Conservation (phyloP, 2,329 filamentous ascomycete genomes). For the Fusarium staphyleae region DNA sequence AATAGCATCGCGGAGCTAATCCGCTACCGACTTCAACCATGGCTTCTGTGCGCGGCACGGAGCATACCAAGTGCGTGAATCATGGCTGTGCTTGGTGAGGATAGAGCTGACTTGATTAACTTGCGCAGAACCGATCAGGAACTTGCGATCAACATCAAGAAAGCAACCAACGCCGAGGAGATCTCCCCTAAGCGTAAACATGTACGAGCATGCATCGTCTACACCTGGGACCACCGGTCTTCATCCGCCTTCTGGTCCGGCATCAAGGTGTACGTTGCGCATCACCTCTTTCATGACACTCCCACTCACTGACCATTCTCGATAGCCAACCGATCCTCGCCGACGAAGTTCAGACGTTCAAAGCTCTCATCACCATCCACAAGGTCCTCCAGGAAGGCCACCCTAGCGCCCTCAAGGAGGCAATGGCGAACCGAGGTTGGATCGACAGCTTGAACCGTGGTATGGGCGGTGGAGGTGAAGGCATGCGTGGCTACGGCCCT, state of each 20-base stretch:
- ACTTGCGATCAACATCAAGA: conserved; percentile 73
- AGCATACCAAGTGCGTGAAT: conserved; percentile 48
- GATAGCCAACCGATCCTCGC: conserved; percentile 92
- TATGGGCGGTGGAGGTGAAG: conserved; percentile 80
- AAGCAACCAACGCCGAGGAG: conserved; percentile 73
- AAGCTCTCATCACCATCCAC: conserved; percentile 95
- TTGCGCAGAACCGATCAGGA: conserved; percentile 68
- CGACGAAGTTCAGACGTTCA: conserved; percentile 99
- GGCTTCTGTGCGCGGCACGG: conserved; percentile 44
- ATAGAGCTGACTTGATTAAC: conserved; percentile 23
- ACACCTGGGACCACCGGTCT: conserved; percentile 99
- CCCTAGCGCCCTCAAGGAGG: conserved; percentile 84
- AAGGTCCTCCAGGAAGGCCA: conserved; percentile 98
- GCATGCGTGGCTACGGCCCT: conserved; percentile 86
- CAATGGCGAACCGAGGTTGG: conserved; percentile 87
- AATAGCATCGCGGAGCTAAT: conserved; percentile 24
- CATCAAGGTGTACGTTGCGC: conserved; percentile 87
- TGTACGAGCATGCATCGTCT: conserved; percentile 97
- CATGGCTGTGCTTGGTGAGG: conserved; percentile 10
- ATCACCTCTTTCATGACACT: conserved; percentile 9
- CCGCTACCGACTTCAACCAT: conserved; percentile 38
- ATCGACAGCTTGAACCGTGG: conserved; percentile 90
- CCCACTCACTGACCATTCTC: conserved; percentile 8
- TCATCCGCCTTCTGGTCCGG: conserved; percentile 95
- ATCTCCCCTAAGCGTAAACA: conserved; percentile 82